phyloP scores from a whole-genome alignment of 805 yeast genomes.

The Grigorovia humatica region DNA sequence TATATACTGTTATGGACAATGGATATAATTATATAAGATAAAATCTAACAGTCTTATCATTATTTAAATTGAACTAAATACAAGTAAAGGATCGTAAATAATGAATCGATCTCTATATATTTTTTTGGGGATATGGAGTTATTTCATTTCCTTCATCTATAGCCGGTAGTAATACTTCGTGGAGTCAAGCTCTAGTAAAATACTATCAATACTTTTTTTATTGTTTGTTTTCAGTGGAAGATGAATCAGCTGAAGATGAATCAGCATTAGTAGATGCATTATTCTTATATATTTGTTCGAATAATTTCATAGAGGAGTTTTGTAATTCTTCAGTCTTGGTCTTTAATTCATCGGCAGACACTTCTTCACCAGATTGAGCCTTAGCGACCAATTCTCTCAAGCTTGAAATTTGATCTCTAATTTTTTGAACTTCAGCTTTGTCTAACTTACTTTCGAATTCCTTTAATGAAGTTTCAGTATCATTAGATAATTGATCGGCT shows the following conservation, averaged over 20 bases:
- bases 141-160: no score
- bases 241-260: not conserved
- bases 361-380: slow-evolving; percentile 52
- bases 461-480: slow-evolving; percentile 74
- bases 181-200: no score
- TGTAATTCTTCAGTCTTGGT: slow-evolving; percentile 67
- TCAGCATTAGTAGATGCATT: slow-evolving; percentile 4
- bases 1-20: not conserved
- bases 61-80: slow-evolving; percentile 8
- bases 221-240: slow-evolving; percentile 8
- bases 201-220: not conserved
- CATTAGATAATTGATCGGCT: slow-evolving; percentile 71
- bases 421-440: slow-evolving; percentile 37
- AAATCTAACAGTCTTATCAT: not conserved
- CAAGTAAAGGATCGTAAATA: slow-evolving; percentile 7
- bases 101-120: not conserved
- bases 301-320: slow-evolving; percentile 62
- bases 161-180: no score
- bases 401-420: slow-evolving; percentile 42
- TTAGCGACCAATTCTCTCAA: slow-evolving; percentile 58
- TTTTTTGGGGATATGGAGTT: not conserved
- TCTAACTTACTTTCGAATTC: slow-evolving; percentile 59
- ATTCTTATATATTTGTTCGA: slow-evolving; percentile 47
- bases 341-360: slow-evolving; percentile 50
- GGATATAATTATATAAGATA: not conserved